phyloP scores from a whole-genome alignment of 2,329 filamentous ascomycete genomes.

The Tolypocladium ovalisporum region DNA sequence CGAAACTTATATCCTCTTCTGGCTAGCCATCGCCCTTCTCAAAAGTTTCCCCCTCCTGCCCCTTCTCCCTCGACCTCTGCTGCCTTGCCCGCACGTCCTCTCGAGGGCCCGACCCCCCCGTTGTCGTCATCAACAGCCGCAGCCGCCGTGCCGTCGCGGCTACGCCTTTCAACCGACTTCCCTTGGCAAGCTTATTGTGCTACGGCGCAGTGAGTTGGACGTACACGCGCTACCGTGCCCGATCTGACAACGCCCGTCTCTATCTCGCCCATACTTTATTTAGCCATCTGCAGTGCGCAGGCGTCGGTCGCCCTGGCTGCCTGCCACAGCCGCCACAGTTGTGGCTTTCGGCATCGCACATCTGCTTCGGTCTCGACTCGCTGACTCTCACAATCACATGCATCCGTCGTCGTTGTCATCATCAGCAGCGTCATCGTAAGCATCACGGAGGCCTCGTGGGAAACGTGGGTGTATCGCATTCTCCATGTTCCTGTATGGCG shows the following conservation, averaged over 20 bases:
- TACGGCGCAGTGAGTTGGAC: background rate
- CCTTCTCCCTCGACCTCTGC: background rate
- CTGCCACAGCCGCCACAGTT: background rate
- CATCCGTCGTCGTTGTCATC: background rate
- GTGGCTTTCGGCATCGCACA: background rate
- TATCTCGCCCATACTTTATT: background rate
- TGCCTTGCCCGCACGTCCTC: background rate
- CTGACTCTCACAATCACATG: background rate
- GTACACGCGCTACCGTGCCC: background rate
- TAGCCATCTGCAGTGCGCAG: background rate
- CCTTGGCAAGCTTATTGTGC: background rate
- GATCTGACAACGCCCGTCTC: background rate
- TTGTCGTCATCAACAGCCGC: background rate
- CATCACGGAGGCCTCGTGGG: background rate
- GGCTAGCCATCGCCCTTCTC: background rate
- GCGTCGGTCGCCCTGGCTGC: background rate
- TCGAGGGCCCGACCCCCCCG: background rate
- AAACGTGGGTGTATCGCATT: background rate
- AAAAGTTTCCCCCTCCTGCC: background rate
- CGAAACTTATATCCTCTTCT: conserved; percentile 2
- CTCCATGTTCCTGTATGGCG: background rate
- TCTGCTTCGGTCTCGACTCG: background rate
- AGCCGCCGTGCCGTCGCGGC: too few species aligned
- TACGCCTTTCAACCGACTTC: background rate
- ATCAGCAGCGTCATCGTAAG: background rate